Base-by-base conservation (phyloP, 139 green algal genomes). In the Chlorella ohadii region DNA sequence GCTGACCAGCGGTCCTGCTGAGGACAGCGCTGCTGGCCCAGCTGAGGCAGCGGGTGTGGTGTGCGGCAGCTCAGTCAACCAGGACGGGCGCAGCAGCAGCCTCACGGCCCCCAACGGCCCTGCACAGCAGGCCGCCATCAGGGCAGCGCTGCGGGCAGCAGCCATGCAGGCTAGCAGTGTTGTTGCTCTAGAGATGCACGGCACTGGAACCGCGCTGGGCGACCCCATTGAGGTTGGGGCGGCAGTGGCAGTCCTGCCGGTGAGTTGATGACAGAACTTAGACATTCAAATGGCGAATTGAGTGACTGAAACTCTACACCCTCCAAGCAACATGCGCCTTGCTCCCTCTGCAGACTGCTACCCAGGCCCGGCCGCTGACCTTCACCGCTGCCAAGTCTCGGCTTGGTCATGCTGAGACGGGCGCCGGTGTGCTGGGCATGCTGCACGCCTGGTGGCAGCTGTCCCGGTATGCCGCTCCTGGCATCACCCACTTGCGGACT, bases 191-290 rank as follows among this genome's bases (percentile, higher is more conserved):
- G 70, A 87, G 51, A 86, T 93, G 91, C 92, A 94, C 72, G 92
- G 92, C 27, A 93, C 91, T 34, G 94, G 93, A n/a, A 96, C 94
- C 11, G 4, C 90, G 16, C 90, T 96, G 36, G 92, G 95, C 15
- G 95, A 98, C 74, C 93, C 95, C 57, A 97, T 98, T 38, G 95
- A 98, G 80, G 78, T 96, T 1, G 91, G 93, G 5, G 94, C 93
- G 22, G 83, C 87, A 22, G 64, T 76, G 39, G 81, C 76, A 23
- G 79, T 88, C 47, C 81, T 88, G 65, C 63, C 73, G 64, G 78
- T 76, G 12, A 28, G 76, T 55, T n/a, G n/a, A n/a, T n/a, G n/a
- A n/a, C n/a, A n/a, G n/a, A n/a, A n/a, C n/a, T n/a, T n/a, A n/a
- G n/a, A n/a, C n/a, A n/a, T n/a, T n/a, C n/a, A n/a, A n/a, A n/a